Evolutionary conservation across 768 basidiomycete genomes (phyloP).

Genomic region (Solioccasus polychromus): DNA sequence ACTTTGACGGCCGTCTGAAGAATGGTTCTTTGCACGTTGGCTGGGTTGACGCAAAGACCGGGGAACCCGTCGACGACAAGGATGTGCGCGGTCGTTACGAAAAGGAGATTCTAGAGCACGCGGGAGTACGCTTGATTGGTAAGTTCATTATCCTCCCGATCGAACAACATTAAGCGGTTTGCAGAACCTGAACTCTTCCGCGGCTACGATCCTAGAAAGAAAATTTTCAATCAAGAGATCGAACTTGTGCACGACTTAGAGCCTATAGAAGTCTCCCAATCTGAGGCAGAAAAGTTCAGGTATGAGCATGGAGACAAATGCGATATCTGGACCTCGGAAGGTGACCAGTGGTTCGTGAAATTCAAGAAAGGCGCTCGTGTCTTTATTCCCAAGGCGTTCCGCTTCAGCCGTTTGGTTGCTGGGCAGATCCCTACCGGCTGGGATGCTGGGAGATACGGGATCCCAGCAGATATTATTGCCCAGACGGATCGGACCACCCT

Average conservation of each 20-base stretch:
- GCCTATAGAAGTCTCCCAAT: slow-evolving; percentile 87
- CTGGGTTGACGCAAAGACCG: slow-evolving; percentile 94
- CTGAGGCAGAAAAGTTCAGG: slow-evolving; percentile 94
- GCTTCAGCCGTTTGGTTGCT: slow-evolving; percentile 90
- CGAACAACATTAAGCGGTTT: slow-evolving; percentile 11
- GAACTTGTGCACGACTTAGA: slow-evolving; percentile 96
- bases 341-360: slow-evolving; percentile 97
- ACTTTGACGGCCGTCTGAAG: slow-evolving; percentile 96
- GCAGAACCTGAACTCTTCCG: slow-evolving; percentile 96
- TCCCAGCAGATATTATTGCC: slow-evolving; percentile 92
- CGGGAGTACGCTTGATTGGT: slow-evolving; percentile 95
- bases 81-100: slow-evolving; percentile 93
- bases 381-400: slow-evolving; percentile 91
- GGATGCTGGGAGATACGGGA: slow-evolving; percentile 94
- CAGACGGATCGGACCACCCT: slow-evolving; percentile 91
- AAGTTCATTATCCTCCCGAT: slow-evolving; percentile 23
- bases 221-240: slow-evolving; percentile 95
- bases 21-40: slow-evolving; percentile 91
- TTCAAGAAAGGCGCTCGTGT: slow-evolving; percentile 97
- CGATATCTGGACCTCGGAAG: slow-evolving; percentile 89
- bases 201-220: slow-evolving; percentile 97
- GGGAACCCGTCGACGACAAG: slow-evolving; percentile 96
- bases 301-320: slow-evolving; percentile 95
- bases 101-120: slow-evolving; percentile 86
- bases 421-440: slow-evolving; percentile 98